phyloP scores from a whole-genome alignment of 2,329 filamentous ascomycete genomes.

The Fusarium keratoplasticum region DNA sequence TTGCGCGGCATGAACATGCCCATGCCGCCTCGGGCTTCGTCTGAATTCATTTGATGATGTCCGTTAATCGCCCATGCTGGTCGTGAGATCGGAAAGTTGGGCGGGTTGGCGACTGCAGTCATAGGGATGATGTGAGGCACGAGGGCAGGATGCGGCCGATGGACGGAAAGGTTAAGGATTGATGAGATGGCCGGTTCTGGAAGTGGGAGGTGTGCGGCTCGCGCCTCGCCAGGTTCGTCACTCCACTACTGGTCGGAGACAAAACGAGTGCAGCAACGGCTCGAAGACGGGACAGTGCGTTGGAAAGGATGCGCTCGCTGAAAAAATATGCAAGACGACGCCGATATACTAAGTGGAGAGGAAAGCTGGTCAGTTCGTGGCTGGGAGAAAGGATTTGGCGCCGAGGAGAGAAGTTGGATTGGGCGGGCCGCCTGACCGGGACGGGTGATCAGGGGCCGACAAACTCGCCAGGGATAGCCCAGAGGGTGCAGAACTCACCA shows the following conservation, averaged over 20 bases:
- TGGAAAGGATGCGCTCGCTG: constrained; percentile 19
- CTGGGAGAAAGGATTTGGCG: constrained; percentile 35
- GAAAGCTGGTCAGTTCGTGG: constrained; percentile 40
- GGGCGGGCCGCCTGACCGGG: constrained; percentile 22
- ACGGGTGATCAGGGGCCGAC: constrained; percentile 18
- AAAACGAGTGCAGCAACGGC: constrained; percentile 8
- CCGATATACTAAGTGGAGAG: constrained; percentile 28
- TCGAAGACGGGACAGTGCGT: not conserved
- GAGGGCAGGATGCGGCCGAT: constrained; percentile 34
- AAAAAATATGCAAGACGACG: constrained; percentile 21
- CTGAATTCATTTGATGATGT: constrained; percentile 78
- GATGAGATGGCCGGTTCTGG: constrained; percentile 28
- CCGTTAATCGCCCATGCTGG: constrained; percentile 74
- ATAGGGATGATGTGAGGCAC: constrained; percentile 58
- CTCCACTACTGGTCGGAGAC: constrained; percentile 29
- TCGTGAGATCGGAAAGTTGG: constrained; percentile 72
- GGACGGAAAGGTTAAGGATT: constrained; percentile 33
- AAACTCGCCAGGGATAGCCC: constrained; percentile 32
- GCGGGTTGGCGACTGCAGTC: constrained; percentile 76
- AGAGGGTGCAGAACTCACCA: constrained; percentile 40
- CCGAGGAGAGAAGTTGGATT: constrained; percentile 26
- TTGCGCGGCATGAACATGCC: constrained; percentile 90
- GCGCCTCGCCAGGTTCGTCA: constrained; percentile 34
- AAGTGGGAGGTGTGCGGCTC: constrained; percentile 39
- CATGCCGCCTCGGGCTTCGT: constrained; percentile 77